Base-by-base conservation (phyloP, 768 basidiomycete species). In the Coprinopsis strossmayeri region DNA sequence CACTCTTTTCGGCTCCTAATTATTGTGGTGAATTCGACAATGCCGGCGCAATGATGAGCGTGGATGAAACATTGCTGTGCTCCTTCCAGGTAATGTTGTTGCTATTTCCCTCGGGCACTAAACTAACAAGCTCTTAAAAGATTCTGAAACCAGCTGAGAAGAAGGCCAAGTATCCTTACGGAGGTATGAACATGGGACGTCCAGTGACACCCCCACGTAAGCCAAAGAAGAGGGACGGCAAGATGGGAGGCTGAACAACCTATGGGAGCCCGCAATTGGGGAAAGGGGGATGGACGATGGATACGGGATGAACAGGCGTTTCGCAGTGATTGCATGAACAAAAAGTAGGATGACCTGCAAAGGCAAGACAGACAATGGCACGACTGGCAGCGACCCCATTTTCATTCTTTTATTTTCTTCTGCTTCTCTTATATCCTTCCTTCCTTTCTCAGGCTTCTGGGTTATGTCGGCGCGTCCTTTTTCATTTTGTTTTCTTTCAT, bases 11-110 rank as follows among this genome's bases (percentile, higher is more conserved):
- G 20, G 95, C 95, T 45, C 95, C 95, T 51, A 91, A 91, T 72
- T 91, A 91, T 61, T 91, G 87, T 58, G 88, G 91, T 55, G 89
- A 98, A 72, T 99, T 99, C 61, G 95, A 99, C 67, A 99, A 99
- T 66, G 94, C 95, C 3, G 95, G 95, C 30, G 95, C 95, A 27
- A 99, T 99, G 95, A 99, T 98, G 95, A 93, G 90, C 60, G 95
- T 99, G 35, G 95, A 97, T 60, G 95, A 97, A 69, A 96, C 95
- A 7, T 67, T 98, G 55, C 66, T 98, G 55, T 97, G 95, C 70
- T 97, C 94, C 5, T 97, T 98, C 91, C 95, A 97, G 71, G 92
- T 94, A 55, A 51, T 45, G 34, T 13, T 34, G 32, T 10, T 49
- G 45, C 41, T 26, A 32, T 3, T 26, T 20, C 45, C 35, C 13